Conservation (phyloP, 2,329 filamentous ascomycete genomes). For the Peltaster fructicola region DNA sequence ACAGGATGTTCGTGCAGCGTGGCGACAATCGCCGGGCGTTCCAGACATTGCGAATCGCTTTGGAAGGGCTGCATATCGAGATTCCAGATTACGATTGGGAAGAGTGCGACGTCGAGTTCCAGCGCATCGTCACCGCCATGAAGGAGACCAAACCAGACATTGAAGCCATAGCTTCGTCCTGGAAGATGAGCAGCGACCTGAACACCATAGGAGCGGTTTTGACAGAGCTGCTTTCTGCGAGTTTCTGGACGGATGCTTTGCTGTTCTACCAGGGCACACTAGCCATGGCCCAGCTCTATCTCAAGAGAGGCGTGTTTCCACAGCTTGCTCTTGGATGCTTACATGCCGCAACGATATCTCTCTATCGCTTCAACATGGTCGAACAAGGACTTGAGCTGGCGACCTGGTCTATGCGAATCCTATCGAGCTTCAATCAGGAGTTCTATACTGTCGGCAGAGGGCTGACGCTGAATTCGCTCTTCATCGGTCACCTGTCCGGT, state of each 20-base stretch:
- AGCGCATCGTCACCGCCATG: slow-evolving; percentile 21
- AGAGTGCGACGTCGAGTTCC: slow-evolving; percentile 60
- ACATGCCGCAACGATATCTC: slow-evolving; percentile 47
- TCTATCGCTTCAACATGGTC: slow-evolving; percentile 54
- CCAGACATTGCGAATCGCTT: slow-evolving; percentile 49
- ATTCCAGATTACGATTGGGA: slow-evolving; percentile 53
- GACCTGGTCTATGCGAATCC: slow-evolving; percentile 42
- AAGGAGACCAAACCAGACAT: slow-evolving; percentile 7
- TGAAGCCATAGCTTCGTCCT: slow-evolving; percentile 17
- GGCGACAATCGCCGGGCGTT: slow-evolving; percentile 57
- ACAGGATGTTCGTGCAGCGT: slow-evolving; percentile 56
- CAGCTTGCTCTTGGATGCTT: slow-evolving; percentile 54
- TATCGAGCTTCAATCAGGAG: slow-evolving; percentile 43
- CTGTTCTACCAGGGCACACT: slow-evolving; percentile 57
- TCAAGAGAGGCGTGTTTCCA: slow-evolving; percentile 46
- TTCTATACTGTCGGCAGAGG: slow-evolving; percentile 50
- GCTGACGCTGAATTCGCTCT: slow-evolving; percentile 50
- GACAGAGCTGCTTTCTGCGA: slow-evolving; percentile 49
- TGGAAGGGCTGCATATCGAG: slow-evolving; percentile 49
- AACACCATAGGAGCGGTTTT: slow-evolving; percentile 52
- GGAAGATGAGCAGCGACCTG: slow-evolving; percentile 35
- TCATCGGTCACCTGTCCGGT: slow-evolving; percentile 51
- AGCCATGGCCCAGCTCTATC: slow-evolving; percentile 47
- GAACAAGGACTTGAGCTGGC: slow-evolving; percentile 50
- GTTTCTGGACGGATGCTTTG: slow-evolving; percentile 55